Evolutionary conservation across 495 filamentous ascomycete genomes (phyloP), one percentile per base, ranked within the genome.

Genomic region (Trichoderma erinaceum): DNA sequence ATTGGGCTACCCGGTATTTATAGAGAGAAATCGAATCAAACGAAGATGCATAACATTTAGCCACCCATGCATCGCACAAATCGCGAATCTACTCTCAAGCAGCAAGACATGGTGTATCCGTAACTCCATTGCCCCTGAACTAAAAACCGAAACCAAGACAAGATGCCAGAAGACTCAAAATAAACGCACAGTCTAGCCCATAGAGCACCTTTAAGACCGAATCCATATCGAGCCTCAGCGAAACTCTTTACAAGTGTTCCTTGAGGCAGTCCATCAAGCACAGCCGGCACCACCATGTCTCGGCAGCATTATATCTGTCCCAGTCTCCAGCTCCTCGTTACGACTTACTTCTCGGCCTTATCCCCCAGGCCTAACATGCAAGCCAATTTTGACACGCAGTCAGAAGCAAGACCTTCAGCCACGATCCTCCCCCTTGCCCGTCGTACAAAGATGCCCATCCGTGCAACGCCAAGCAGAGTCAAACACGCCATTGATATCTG

Each of bases 41-140:
- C 12, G 6, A 11, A 13, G 12, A 16, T 44, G 4, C 18, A 46
- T 46, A 10, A 1, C 12, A 21, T 56, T 56, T 11, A n/a, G 8
- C 50, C 50, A n/a, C 18, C 10, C 18, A 25, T 21, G 50, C 50
- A 56, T 61, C 6, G 16, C 56, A 61, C 56, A 61, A 32, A 7
- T 61, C 25, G 25, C 25, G 11, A 29, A 11, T 32, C 25, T 21
- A 15, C 25, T 21, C 2, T 61, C 56, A 35, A 61, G 56, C 35
- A 27, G 15, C 56, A 25, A 61, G 56, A 61, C 56, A 61, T 18
- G 25, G 56, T 61, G 56, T 32, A 61, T 61, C 56, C 10, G 25
- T 32, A 61, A 61, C 25, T 32, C 52, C 16, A 21, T 15, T 16
- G 27, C 56, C 56, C 56, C 56, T 61, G 56, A 61, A 61, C 56